Evolutionary conservation across 352 stramenopile genomes (phyloP).

Genomic region (Pythium graminicola): DNA sequence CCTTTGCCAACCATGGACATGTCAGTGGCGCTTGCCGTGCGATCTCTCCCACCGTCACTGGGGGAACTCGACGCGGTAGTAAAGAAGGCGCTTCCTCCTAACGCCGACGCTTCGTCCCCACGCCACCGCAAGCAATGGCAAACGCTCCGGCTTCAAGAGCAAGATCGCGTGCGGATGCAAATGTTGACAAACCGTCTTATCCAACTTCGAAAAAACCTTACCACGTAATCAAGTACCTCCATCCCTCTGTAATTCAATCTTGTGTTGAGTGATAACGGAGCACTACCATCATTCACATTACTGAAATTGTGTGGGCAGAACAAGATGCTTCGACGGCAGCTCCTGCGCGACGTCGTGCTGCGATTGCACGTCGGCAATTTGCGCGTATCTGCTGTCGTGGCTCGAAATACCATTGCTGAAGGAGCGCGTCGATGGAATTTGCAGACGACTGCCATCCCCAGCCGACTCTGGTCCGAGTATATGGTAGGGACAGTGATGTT

Average conservation of each 20-base stretch:
- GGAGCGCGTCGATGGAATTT: slow-evolving; percentile 52
- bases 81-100: slow-evolving; percentile 4
- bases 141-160: slow-evolving; percentile 57
- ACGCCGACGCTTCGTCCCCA: slow-evolving; percentile 11
- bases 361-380: slow-evolving; percentile 76
- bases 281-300: slow-evolving; percentile 15
- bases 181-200: slow-evolving; percentile 38
- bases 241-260: neutral
- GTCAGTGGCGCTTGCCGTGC: slow-evolving; percentile 8
- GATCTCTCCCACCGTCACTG: neutral
- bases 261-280: neutral
- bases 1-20: slow-evolving; percentile 10
- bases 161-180: slow-evolving; percentile 49
- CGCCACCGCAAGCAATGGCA: slow-evolving; percentile 35
- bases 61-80: neutral
- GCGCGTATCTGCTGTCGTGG: slow-evolving; percentile 70
- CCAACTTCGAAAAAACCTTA: slow-evolving; percentile 44
- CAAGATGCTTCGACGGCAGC: slow-evolving; percentile 13
- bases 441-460: slow-evolving; percentile 31
- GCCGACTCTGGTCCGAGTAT: slow-evolving; percentile 79
- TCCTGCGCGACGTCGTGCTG: slow-evolving; percentile 58
- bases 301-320: slow-evolving; percentile 7
- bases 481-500: slow-evolving; percentile 81
- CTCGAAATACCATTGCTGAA: slow-evolving; percentile 48
- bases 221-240: slow-evolving; percentile 23